phyloP scores from a whole-genome alignment of 768 basidiomycete genomes.

The Trametes meyenii region DNA sequence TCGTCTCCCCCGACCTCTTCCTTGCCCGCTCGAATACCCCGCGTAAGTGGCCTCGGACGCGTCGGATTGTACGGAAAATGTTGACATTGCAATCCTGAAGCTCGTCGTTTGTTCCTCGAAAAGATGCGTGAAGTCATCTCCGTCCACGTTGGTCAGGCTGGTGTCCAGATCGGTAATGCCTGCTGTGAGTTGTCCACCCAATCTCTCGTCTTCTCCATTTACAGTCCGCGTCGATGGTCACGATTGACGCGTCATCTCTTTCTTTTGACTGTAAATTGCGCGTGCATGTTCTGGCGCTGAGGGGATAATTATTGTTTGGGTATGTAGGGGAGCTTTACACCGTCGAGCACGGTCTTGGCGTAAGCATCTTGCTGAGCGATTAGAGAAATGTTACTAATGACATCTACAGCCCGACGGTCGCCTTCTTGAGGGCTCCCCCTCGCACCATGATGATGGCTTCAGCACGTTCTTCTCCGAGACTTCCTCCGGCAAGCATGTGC shows the following conservation, averaged over 20 bases:
- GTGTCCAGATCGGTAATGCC: constrained; percentile 97
- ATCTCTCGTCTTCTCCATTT: neutral
- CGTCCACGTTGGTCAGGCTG: constrained; percentile 98
- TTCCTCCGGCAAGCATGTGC: constrained; percentile 93
- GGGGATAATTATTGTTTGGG: constrained; percentile 19
- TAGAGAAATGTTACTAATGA: constrained; percentile 24
- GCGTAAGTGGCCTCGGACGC: constrained; percentile 25
- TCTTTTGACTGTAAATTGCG: neutral
- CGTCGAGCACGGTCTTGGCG: constrained; percentile 96
- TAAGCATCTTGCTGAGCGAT: constrained; percentile 45
- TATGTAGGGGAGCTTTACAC: constrained; percentile 95
- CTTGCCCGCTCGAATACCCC: constrained; percentile 30
- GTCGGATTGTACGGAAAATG: neutral
- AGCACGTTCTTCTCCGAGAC: constrained; percentile 99
- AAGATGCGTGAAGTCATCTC: constrained; percentile 96
- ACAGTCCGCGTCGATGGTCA: neutral
- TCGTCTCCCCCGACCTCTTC: constrained; percentile 36
- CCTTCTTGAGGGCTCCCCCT: constrained; percentile 74
- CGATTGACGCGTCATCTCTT: constrained; percentile 24
- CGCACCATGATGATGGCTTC: constrained; percentile 86
- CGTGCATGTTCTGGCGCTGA: constrained; percentile 13
- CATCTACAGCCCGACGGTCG: constrained; percentile 86
- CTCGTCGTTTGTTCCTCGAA: constrained; percentile 27
- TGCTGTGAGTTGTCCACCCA: constrained; percentile 74
- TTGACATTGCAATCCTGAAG: constrained; percentile 9